A percentile compares a stretch with the other conserved stretches of the same genome.
Evolutionary conservation across 2,329 filamentous ascomycete genomes (phyloP).

Genomic region (Tolypocladium guangdongense): DNA sequence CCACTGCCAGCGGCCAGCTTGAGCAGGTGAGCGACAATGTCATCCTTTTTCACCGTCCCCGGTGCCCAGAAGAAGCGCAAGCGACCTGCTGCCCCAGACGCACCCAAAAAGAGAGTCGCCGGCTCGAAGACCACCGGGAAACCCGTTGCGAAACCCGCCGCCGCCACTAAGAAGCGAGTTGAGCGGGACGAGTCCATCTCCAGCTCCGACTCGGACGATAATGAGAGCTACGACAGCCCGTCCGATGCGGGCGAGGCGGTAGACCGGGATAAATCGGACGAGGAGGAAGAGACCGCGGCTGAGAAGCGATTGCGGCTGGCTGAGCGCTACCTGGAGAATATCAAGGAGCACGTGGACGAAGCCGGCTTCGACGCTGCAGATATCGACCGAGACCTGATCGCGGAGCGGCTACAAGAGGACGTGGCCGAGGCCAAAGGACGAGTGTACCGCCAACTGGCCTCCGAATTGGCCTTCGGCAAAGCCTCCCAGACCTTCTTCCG

Average conservation of each 20-base stretch:
- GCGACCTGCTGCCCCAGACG: constrained; percentile 44
- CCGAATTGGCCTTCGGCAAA: constrained; percentile 56
- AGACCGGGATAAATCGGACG: constrained; percentile 44
- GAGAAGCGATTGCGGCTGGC: constrained; percentile 79
- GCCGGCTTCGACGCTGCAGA: constrained; percentile 85
- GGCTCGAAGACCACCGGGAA: constrained; percentile 32
- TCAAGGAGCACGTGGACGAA: constrained; percentile 72
- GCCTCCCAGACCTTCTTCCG: constrained; percentile 64
- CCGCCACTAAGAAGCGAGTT: constrained; percentile 33
- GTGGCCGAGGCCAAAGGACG: constrained; percentile 85
- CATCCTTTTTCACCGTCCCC: constrained; percentile 89
- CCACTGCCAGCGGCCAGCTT: neutral
- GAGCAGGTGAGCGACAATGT: constrained; percentile 46
- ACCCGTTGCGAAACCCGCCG: constrained; percentile 26
- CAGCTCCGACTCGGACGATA: constrained; percentile 65
- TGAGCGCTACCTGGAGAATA: constrained; percentile 85
- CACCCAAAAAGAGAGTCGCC: constrained; percentile 49
- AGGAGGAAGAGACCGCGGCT: constrained; percentile 77
- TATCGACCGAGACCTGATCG: constrained; percentile 85
- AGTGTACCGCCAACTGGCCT: constrained; percentile 71
- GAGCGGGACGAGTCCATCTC: constrained; percentile 70
- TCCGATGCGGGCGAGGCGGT: constrained; percentile 34
- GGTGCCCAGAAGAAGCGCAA: constrained; percentile 87
- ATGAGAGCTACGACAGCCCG: constrained; percentile 32
- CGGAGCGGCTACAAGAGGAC: constrained; percentile 82